Base-by-base conservation (phyloP, 176 grass and related monocot genomes). In the Triticum dicoccoides region DNA sequence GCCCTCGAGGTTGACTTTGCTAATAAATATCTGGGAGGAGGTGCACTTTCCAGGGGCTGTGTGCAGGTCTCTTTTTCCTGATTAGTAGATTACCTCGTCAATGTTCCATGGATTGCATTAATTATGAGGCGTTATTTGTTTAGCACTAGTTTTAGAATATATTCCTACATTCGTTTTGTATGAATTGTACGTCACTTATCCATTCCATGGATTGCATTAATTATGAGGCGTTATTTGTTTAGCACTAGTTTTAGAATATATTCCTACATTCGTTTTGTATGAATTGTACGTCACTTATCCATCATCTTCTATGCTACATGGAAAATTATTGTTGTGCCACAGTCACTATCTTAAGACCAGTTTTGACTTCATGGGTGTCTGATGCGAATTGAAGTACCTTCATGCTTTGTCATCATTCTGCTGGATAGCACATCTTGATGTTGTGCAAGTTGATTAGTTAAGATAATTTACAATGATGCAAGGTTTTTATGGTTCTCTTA, bases 1-100 rank as follows among this genome's bases (percentile, higher is more conserved):
- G 72, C 97, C 75, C 65, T 96, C 80, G 85, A 98, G 82, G 94
- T 94, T 65, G 97, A 98, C 73, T 98, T 98, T 87, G 92, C 97
- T 87, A 96, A 98, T 94, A 91, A 94, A 66, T 96, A 90, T 92
- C 77, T 98, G 65, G 96, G 96, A 85, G 96, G 96, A 59, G 96
- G 96, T 61, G 93, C 96, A 82, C 93, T 98, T 94, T 84, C 41
- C 5, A 85, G 88, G 82, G 96, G 96, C 54, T 98, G 96, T 78
- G 88, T 98, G 84, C 96, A 98, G 96, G 96, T 98, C 76, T 81
- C 62, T 85, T 82, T 89, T 85, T 30, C 29, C 29, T 30, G 29
- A 30, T 30, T 30, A 30, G 29, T 30, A 30, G 29, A 30, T 30
- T 30, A 30, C 29, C 29, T 30, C 29, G 2, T 30, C 29, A 30